Base-by-base conservation (phyloP, 2,329 filamentous ascomycete species). In the Calycina herbarum region DNA sequence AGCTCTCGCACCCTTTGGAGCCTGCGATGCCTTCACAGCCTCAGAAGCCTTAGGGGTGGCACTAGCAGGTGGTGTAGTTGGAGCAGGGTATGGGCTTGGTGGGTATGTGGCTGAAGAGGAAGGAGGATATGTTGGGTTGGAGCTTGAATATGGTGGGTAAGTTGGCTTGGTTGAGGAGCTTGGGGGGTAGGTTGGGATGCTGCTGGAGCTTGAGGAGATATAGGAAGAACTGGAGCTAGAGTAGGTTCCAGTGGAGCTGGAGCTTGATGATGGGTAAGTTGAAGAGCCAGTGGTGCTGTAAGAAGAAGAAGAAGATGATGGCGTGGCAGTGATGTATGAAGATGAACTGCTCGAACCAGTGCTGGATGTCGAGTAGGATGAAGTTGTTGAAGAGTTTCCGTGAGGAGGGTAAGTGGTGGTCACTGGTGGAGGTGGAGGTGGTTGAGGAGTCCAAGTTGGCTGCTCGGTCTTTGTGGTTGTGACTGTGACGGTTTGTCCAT, bases 381-480 rank as follows among this genome's bases (percentile, higher is more conserved):
- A 57, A n/a, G 40, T 59, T 3, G 27, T 62, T 38, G 64, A 59
- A n/a, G 51, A 56, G 59, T 61, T 64, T 42, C 54, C 57, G 13
- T 48, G 15, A 54, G 57, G 42, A 48, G 20, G 42, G 29, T 61
- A 51, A 29, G 35, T 56, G 31, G 42, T 15, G 17, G 61, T 63
- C 24, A 38, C 17, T 35, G 64, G 64, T 33, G 57, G 61, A 10
- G 63, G 58, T 38, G 61, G 57, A 6, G 42, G 56, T n/a, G 61
- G 57, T 4, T 20, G n/a, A 29, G 64, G 63, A 27, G 63, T 66
- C 15, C 27, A 66, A n/a, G 64, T 63, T 59, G 60, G 60, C 8
- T 45, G 11, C 13, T 63, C 64, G 24, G 45, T 66, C 61, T 63
- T 63, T 4, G 64, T 66, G 5, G 13, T 63, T 11, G 57, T 66